Conservation (phyloP, 2,329 filamentous ascomycete species). For the Fusarium humuli region DNA sequence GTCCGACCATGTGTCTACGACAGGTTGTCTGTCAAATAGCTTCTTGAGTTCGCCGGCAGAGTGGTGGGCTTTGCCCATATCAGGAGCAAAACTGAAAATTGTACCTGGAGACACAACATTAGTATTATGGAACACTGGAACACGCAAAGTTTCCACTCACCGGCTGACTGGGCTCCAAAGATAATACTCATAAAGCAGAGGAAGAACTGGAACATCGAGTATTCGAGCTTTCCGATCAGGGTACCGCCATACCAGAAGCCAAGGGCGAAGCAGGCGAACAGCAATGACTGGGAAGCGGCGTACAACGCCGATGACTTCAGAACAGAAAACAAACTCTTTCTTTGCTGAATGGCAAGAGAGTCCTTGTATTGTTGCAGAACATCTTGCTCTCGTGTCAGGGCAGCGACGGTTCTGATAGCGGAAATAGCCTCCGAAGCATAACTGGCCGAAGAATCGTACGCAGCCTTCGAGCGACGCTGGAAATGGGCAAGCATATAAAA, state of each 20-base stretch:
- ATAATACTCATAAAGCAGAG: constrained; percentile 88
- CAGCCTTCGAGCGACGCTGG: constrained; percentile 80
- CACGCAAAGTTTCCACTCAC: neutral
- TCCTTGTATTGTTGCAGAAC: constrained; percentile 78
- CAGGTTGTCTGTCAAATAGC: constrained; percentile 84
- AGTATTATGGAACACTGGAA: neutral
- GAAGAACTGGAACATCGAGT: constrained; percentile 89
- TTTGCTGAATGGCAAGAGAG: constrained; percentile 74
- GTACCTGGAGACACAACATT: constrained; percentile 85
- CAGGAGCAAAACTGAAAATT: constrained; percentile 89
- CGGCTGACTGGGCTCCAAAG: constrained; percentile 89
- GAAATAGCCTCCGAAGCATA: constrained; percentile 95
- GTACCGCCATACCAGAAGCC: constrained; percentile 94
- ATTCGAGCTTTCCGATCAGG: constrained; percentile 77
- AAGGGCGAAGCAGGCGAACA: constrained; percentile 85
- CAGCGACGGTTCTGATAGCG: constrained; percentile 92
- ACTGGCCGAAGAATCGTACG: constrained; percentile 83
- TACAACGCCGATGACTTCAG: constrained; percentile 83
- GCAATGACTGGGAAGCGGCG: constrained; percentile 83
- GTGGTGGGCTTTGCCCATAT: constrained; percentile 92
- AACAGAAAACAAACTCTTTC: constrained; percentile 76
- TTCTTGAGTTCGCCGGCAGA: constrained; percentile 83
- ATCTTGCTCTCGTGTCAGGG: constrained; percentile 86
- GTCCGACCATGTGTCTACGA: constrained; percentile 83
- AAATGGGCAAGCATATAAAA: constrained; percentile 87